Conservation (phyloP, 2,329 filamentous ascomycete genomes). For the Magnaporthiopsis poae region DNA sequence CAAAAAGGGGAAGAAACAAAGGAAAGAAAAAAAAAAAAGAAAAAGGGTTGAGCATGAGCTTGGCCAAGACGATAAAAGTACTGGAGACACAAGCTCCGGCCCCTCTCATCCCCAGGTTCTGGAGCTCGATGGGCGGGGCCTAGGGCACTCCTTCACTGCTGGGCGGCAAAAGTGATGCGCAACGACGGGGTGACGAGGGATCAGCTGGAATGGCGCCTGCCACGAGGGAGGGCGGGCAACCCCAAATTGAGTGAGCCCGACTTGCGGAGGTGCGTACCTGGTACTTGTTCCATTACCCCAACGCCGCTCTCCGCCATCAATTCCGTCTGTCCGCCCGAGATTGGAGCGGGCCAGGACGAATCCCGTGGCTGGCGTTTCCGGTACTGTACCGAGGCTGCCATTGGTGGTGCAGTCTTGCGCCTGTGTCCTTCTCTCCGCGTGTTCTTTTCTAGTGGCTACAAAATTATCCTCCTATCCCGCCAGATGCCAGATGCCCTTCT, state of each 20-base stretch:
- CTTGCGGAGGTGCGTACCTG: background rate
- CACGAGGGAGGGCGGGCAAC: background rate
- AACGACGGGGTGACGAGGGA: background rate
- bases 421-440: background rate
- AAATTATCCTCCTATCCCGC: background rate
- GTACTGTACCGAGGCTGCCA: background rate
- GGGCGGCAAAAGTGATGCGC: no score
- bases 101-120: background rate
- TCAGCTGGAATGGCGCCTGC: background rate
- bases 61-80: background rate
- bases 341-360: background rate
- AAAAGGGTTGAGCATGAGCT: constrained; percentile 1
- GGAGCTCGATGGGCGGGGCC: background rate
- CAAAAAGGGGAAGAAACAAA: constrained; percentile 8
- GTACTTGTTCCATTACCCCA: background rate
- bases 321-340: constrained; percentile 7
- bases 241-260: background rate
- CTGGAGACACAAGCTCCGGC: background rate
- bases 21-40: constrained; percentile 7
- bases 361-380: background rate
- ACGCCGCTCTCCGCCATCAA: background rate
- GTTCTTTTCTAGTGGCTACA: background rate
- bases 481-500: background rate
- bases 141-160: background rate
- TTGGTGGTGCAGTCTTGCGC: background rate